Percentiles rank a stretch among this genome's conserved stretches.
Evolutionary conservation across 2,329 filamentous ascomycete species (phyloP).

Genomic region (Lasiodiplodia citricola): DNA sequence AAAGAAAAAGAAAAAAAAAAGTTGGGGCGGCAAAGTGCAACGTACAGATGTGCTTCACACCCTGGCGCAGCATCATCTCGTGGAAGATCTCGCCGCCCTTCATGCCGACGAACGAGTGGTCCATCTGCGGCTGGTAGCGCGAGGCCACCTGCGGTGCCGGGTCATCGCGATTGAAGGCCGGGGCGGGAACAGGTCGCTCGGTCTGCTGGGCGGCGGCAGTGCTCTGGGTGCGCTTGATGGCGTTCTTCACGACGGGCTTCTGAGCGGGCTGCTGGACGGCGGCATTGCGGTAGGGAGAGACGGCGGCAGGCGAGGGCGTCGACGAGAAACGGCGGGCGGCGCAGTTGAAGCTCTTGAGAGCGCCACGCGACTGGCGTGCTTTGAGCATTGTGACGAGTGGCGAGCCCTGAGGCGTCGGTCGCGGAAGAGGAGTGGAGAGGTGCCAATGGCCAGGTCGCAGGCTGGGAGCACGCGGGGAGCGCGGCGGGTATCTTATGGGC

Average conservation of each 20-base stretch:
- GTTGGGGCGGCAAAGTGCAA: slow-evolving; percentile 36
- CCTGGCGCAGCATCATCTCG: slow-evolving; percentile 96
- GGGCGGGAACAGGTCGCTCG: slow-evolving; percentile 49
- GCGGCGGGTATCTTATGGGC: slow-evolving; percentile 15
- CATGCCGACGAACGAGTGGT: slow-evolving; percentile 81
- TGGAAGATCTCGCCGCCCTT: slow-evolving; percentile 97
- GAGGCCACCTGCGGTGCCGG: slow-evolving; percentile 52
- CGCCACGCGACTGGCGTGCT: slow-evolving; percentile 44
- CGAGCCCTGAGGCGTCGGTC: slow-evolving; percentile 14
- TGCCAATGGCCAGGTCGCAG: slow-evolving; percentile 20
- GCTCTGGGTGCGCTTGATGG: slow-evolving; percentile 50
- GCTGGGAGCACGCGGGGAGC: background rate
- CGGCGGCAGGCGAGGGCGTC: slow-evolving; percentile 41
- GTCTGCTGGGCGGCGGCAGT: slow-evolving; percentile 48
- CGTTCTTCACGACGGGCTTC: slow-evolving; percentile 40
- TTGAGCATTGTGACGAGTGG: slow-evolving; percentile 36
- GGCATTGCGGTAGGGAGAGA: slow-evolving; percentile 52
- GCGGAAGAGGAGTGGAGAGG: slow-evolving; percentile 16
- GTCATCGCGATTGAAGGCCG: slow-evolving; percentile 57
- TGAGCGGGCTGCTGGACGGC: slow-evolving; percentile 31
- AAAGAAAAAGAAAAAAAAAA: background rate
- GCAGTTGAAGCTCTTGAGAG: slow-evolving; percentile 44
- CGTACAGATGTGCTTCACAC: slow-evolving; percentile 93
- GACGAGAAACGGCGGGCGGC: slow-evolving; percentile 52
- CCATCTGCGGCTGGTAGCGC: slow-evolving; percentile 55